These are phyloP conservation scores for Saitozyma sp. DNA, from an alignment of 768 basidiomycete genomes.

Conservation along the genomic window DNA sequence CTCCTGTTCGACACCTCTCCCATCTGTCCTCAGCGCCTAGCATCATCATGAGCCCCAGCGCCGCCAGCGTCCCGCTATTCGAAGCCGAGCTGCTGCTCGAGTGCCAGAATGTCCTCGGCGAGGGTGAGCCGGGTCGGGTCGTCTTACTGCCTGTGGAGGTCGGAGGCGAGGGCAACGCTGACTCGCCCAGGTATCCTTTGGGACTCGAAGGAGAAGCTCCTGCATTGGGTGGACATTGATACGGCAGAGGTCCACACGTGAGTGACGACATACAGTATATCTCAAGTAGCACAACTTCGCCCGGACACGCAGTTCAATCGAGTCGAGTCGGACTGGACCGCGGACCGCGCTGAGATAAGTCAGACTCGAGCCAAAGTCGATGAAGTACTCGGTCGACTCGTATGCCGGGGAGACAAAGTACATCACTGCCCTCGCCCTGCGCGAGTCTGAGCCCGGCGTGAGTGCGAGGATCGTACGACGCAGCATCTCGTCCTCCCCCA, in stretches of 20 bases:
- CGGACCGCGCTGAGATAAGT: background rate
- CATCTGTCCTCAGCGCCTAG: no score
- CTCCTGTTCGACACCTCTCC: no score
- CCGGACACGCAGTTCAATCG: no score
- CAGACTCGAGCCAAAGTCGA: slow-evolving; percentile 39
- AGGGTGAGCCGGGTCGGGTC: slow-evolving; percentile 27
- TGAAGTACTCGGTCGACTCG: slow-evolving; percentile 37
- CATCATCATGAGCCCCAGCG: background rate
- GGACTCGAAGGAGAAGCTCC: slow-evolving; percentile 41
- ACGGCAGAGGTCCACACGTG: slow-evolving; percentile 40
- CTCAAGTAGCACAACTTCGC: no score
- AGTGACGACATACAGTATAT: slow-evolving; percentile 6
- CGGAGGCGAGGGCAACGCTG: background rate
- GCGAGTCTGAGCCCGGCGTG: slow-evolving; percentile 23
- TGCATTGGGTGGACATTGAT: slow-evolving; percentile 49
- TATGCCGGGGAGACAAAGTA: slow-evolving; percentile 34
- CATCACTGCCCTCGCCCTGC: slow-evolving; percentile 32
- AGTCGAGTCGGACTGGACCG: background rate
- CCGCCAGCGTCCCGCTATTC: slow-evolving; percentile 18
- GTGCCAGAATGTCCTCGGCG: slow-evolving; percentile 42
- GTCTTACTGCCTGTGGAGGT: no score
- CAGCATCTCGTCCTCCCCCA: background rate
- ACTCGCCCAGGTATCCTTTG: slow-evolving; percentile 39
- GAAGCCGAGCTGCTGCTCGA: slow-evolving; percentile 37
- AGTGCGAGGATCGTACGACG: background rate